Conservation (phyloP, 1,284 basidiomycete species). For the Ganoderma meredithae region DNA sequence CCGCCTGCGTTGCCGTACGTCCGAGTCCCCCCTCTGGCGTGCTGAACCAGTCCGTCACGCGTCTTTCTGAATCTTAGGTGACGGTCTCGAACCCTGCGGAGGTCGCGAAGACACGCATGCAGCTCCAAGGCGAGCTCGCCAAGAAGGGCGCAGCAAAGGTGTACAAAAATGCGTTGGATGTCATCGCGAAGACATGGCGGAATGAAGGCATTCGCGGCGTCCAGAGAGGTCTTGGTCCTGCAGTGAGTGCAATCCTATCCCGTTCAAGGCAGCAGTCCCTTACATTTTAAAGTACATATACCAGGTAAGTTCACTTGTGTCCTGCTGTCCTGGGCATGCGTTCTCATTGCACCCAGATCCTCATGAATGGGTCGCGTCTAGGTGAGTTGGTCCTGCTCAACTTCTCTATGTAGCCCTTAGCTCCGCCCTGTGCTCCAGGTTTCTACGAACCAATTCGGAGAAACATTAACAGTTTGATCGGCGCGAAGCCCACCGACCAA, state of each 20-base stretch:
- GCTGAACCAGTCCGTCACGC: constrained; percentile 8
- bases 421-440: constrained; percentile 53
- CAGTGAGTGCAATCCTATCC: constrained; percentile 63
- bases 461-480: constrained; percentile 73
- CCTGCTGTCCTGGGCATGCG: neutral
- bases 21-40: neutral
- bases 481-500: constrained; percentile 69
- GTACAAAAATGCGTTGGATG: constrained; percentile 91
- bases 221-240: constrained; percentile 90
- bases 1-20: constrained; percentile 86
- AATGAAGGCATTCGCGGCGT: constrained; percentile 92
- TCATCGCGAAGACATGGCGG: constrained; percentile 87
- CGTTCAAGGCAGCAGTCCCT: neutral
- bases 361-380: constrained; percentile 94
- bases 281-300: constrained; percentile 76
- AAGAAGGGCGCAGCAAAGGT: constrained; percentile 79
- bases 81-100: constrained; percentile 89
- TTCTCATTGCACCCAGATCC: constrained; percentile 59
- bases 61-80: constrained; percentile 54
- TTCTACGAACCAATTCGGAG: constrained; percentile 95
- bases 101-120: constrained; percentile 93
- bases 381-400: constrained; percentile 56
- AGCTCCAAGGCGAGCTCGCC: constrained; percentile 92
- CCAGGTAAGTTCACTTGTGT: constrained; percentile 62
- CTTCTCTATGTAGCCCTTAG: constrained; percentile 14